Conservation (phyloP, 78 protist species). For the Bigelowiella natans region DNA sequence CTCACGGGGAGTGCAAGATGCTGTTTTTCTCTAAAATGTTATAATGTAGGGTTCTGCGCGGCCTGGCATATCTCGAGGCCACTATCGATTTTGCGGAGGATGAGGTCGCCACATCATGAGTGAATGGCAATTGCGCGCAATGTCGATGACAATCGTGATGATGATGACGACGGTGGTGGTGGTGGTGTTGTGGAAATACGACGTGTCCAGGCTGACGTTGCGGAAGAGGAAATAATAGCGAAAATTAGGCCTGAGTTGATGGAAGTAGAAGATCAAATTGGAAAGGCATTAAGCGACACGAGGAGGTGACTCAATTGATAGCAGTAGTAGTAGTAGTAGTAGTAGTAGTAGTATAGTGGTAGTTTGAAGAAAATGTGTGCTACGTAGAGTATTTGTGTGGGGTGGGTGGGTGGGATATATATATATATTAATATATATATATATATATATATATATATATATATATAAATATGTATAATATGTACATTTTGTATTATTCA, state of each 20-base stretch:
- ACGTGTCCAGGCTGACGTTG: no score
- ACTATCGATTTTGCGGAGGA: conserved; percentile 82
- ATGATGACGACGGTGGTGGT: conserved; percentile 48
- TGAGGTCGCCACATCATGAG: conserved; percentile 42
- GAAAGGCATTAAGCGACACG: no score
- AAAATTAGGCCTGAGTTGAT: no score
- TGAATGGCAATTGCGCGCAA: background rate
- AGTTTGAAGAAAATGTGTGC: no score
- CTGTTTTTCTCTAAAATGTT: no score
- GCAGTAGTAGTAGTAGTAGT: background rate
- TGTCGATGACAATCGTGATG: conserved; percentile 1
- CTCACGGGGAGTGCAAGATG: no score
- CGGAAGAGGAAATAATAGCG: no score
- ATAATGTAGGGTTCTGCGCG: background rate
- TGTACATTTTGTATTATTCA: no score
- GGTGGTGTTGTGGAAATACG: conserved; percentile 45
- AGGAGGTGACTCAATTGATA: no score
- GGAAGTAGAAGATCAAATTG: no score
- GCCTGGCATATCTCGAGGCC: conserved; percentile 71
- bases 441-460: background rate
- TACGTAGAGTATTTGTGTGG: no score
- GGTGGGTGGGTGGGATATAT: no score
- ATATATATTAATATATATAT: background rate
- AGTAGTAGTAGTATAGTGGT: background rate
- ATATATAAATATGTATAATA: background rate